Conservation (phyloP, 371 early-diverging fungal genomes). For the Saksenaea vasiformis region DNA sequence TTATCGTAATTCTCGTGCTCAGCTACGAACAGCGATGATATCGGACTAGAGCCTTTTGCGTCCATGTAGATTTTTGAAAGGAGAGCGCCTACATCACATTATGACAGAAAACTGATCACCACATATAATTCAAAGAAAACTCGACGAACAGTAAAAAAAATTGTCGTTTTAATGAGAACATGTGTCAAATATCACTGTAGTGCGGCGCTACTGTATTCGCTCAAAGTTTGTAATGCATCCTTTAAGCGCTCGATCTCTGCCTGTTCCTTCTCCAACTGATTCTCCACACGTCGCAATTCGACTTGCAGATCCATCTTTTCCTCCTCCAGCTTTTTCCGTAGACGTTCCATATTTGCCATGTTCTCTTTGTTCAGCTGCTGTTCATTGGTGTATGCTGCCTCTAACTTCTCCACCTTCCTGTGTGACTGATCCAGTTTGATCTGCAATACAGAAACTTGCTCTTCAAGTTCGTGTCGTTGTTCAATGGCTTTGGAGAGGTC, state of each 20-base stretch:
- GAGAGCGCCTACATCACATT: no score
- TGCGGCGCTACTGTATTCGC: slow-evolving; percentile 1
- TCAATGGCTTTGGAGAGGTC: neutral
- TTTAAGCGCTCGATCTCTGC: slow-evolving; percentile 4
- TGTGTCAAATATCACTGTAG: no score
- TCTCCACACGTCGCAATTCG: slow-evolving; percentile 6
- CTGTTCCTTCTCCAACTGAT: slow-evolving; percentile 2
- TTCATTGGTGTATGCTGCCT: neutral
- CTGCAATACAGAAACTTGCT: neutral
- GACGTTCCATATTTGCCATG: neutral
- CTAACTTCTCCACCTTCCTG: neutral
- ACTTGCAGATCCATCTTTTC: slow-evolving; percentile 2
- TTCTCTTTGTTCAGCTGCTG: neutral
- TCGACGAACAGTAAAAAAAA: no score
- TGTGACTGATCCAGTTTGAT: neutral
- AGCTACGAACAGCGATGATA: no score
- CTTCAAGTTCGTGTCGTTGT: slow-evolving; percentile 1
- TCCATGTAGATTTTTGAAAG: no score
- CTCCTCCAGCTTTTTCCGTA: neutral
- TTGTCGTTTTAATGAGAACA: no score
- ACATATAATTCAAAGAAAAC: no score
- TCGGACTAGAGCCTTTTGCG: no score
- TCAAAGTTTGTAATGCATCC: neutral
- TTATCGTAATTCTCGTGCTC: no score
- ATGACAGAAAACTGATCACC: no score